A percentile compares a stretch with the other conserved stretches of the same genome.
phyloP scores from a whole-genome alignment of 1,139 yeast species.

The Entelexis paramagnoliae region DNA sequence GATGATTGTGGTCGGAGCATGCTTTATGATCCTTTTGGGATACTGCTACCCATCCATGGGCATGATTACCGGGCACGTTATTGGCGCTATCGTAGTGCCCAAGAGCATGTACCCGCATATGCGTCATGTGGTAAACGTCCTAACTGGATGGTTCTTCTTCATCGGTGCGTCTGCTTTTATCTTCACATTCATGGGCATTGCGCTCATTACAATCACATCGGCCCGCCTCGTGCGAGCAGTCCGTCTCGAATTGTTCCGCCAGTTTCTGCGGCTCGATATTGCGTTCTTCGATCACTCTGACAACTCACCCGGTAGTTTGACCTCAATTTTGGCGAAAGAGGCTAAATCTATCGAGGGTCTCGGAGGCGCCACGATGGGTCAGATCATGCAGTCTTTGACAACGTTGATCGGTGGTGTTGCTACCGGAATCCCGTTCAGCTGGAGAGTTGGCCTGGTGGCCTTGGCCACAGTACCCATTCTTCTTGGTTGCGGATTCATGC shows the following conservation, averaged over 20 bases:
- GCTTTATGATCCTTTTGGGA: slow-evolving; percentile 32
- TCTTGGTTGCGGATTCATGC: slow-evolving; percentile 63
- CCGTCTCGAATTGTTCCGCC: slow-evolving; percentile 30
- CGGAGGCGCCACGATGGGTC: slow-evolving; percentile 76
- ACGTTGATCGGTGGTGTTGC: slow-evolving; percentile 62
- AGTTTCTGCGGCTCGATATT: slow-evolving; percentile 58
- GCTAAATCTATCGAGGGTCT: slow-evolving; percentile 77
- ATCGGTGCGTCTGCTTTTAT: slow-evolving; percentile 33
- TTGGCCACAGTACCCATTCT: slow-evolving; percentile 54
- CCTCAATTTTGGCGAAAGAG: slow-evolving; percentile 71
- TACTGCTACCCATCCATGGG: slow-evolving; percentile 36
- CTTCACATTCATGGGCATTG: slow-evolving; percentile 29
- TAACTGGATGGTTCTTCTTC: slow-evolving; percentile 36
- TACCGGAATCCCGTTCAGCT: slow-evolving; percentile 56
- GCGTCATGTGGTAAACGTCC: slow-evolving; percentile 32
- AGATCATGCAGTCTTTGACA: slow-evolving; percentile 65
- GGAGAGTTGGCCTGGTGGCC: slow-evolving; percentile 56
- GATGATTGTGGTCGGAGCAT: slow-evolving; percentile 29
- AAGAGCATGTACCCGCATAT: slow-evolving; percentile 29
- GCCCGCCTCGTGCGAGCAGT: slow-evolving; percentile 30
- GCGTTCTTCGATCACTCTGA: slow-evolving; percentile 68
- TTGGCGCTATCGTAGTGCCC: slow-evolving; percentile 33
- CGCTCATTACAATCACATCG: slow-evolving; percentile 28
- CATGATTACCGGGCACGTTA: slow-evolving; percentile 33
- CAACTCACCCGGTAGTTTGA: slow-evolving; percentile 58